Conservation (phyloP, 768 basidiomycete genomes). For the Mycena floridula region DNA sequence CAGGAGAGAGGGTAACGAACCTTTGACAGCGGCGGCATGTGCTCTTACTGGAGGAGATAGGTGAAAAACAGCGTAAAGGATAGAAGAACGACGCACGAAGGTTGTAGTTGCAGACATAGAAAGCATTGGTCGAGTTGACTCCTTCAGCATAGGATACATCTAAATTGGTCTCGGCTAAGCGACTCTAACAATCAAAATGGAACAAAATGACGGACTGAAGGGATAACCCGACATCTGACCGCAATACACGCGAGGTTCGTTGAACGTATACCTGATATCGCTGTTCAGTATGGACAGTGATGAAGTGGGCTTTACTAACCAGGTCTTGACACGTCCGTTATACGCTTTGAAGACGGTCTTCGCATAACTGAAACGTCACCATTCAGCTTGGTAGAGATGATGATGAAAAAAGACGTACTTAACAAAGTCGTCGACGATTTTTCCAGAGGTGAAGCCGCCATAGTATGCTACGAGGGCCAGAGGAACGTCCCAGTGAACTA, state of each 20-base stretch:
- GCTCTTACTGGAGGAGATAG: slow-evolving; percentile 29
- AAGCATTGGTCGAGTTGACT: slow-evolving; percentile 35
- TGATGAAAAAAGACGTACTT: slow-evolving; percentile 22
- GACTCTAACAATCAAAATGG: too few relatives aligned
- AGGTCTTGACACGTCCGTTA: slow-evolving; percentile 43
- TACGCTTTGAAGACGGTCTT: slow-evolving; percentile 42
- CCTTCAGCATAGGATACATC: slow-evolving; percentile 35
- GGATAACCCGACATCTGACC: slow-evolving; percentile 30
- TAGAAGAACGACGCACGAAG: slow-evolving; percentile 23
- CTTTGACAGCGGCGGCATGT: slow-evolving; percentile 45
- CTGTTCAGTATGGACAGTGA: neutral
- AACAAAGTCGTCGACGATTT: slow-evolving; percentile 42
- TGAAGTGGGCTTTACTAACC: slow-evolving; percentile 18
- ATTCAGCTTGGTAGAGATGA: neutral
- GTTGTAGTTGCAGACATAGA: slow-evolving; percentile 35
- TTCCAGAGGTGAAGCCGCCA: slow-evolving; percentile 39
- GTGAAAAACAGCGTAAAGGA: neutral
- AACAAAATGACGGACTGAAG: slow-evolving; percentile 26
- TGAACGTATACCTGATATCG: slow-evolving; percentile 41
- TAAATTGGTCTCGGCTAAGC: too few relatives aligned
- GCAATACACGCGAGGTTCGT: slow-evolving; percentile 43
- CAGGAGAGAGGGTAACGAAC: slow-evolving; percentile 12
- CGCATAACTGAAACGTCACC: slow-evolving; percentile 37
- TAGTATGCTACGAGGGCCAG: slow-evolving; percentile 41
- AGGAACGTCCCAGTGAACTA: slow-evolving; percentile 47